phyloP scores from a whole-genome alignment of 2,329 filamentous ascomycete genomes.

The Rhinocladiella mackenziei region DNA sequence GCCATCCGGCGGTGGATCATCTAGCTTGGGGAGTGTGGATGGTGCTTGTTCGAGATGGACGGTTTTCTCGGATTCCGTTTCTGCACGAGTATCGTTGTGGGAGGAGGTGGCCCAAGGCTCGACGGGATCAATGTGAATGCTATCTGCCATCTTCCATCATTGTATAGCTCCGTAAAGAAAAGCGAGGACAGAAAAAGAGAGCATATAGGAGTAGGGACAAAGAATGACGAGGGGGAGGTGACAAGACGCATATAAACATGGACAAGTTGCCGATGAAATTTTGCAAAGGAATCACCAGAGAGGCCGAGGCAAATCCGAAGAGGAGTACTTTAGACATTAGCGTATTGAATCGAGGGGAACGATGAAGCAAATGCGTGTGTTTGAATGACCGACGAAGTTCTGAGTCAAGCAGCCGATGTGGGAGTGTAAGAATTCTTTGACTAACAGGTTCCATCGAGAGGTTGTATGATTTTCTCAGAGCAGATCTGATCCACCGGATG shows the following conservation, averaged over 20 bases:
- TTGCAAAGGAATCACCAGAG: background rate
- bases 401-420: too few species aligned
- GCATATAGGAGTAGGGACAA: background rate
- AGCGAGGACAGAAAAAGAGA: background rate
- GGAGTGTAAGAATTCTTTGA: background rate
- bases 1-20: slow-evolving; percentile 47
- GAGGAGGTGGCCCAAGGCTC: background rate
- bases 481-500: background rate
- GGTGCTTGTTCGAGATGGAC: slow-evolving; percentile 18
- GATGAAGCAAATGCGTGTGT: background rate
- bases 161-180: background rate
- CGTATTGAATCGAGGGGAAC: too few species aligned
- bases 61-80: slow-evolving; percentile 14
- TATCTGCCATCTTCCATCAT: slow-evolving; percentile 15
- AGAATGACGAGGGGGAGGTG: background rate
- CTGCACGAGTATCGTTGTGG: slow-evolving; percentile 3
- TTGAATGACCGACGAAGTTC: too few species aligned
- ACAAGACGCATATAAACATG: background rate
- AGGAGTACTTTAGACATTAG: too few species aligned
- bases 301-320: slow-evolving; percentile 3
- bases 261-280: background rate
- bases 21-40: slow-evolving; percentile 16
- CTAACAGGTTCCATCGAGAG: slow-evolving; percentile 4
- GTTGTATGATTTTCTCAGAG: slow-evolving; percentile 1
- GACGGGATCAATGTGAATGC: slow-evolving; percentile 5